Base-by-base conservation (phyloP, 306 rosid genomes). In the Inga oerstediana region DNA sequence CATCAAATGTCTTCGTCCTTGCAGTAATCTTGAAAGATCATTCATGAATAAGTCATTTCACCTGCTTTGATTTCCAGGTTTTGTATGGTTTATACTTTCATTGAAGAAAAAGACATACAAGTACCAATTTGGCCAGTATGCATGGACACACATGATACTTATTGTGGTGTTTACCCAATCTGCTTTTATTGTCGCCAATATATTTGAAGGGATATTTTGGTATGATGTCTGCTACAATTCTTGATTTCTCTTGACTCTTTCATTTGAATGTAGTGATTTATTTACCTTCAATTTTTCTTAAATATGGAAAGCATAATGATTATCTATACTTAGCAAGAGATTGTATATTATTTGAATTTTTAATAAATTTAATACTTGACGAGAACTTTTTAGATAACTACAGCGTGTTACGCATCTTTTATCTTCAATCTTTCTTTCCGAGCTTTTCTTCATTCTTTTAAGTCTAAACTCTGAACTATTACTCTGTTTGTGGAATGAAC, bases 111-210 rank as follows among this genome's bases (percentile, higher is more conserved):
- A 89, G 91, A 92, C 86, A 86, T 92, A 94, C 94, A 94, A 97
- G 86, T 97, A 97, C 86, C 98, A 96, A 81, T 96, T 96, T 90
- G 97, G 98, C 81, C 98, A 96, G 90, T 96, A 90, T 91, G 98
- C 99, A 77, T 97, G 98, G 98, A 97, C 98, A 46, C 98, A 97
- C 87, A 97, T 97, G 99, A 97, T 94, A 87, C 93, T 97, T 65
- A 92, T 94, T 75, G 91, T 93, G 35, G 98, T 97, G 89, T 96
- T 96, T 81, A 85, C 97, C 7, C 98, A 97, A 81, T 97, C 99
- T 41, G 89, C 99, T 62, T 97, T 97, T 88, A 91, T 96, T 3
- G 99, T 94, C 46, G 99, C 97, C 82, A 97, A 90, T 87, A 97
- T 94, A 67, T 97, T 92, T 82, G 92, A 90, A 91, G 99, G 99